Conservation (phyloP, 768 basidiomycete species). For the Cyclocybe cylindracea region DNA sequence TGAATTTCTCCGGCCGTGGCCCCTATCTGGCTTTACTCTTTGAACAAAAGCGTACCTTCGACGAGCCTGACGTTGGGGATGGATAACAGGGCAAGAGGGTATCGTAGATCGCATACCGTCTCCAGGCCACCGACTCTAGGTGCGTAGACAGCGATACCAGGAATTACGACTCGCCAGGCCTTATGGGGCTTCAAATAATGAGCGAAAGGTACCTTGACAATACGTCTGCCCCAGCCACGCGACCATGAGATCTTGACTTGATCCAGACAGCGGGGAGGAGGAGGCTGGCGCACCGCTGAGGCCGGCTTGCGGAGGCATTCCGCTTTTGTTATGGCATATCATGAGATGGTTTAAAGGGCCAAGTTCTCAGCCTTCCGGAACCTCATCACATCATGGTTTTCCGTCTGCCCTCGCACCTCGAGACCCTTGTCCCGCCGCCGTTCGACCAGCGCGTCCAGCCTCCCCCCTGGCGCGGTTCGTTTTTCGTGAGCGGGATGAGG, state of each 20-base stretch:
- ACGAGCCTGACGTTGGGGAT: constrained; percentile 14
- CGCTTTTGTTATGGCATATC: constrained; percentile 11
- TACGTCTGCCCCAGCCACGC: neutral
- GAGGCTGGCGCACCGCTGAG: neutral
- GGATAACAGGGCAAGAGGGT: neutral
- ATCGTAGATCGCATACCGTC: constrained; percentile 29
- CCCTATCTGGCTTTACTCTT: too few relatives aligned
- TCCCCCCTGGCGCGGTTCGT: constrained; percentile 58
- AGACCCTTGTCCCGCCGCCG: constrained; percentile 58
- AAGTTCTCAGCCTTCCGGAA: constrained; percentile 28
- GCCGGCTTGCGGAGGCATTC: constrained; percentile 14
- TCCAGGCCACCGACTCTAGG: constrained; percentile 27
- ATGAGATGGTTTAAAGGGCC: constrained; percentile 42
- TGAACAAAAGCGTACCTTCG: neutral
- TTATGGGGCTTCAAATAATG: too few relatives aligned
- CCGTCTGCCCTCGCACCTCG: constrained; percentile 62
- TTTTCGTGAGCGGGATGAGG: constrained; percentile 52
- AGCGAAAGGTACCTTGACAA: neutral
- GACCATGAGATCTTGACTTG: constrained; percentile 2
- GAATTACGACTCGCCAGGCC: constrained; percentile 9
- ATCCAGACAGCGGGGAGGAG: too few relatives aligned
- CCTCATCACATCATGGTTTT: constrained; percentile 50
- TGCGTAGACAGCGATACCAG: constrained; percentile 13
- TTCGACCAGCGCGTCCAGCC: constrained; percentile 42
- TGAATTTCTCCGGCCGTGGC: too few relatives aligned